Base-by-base conservation (phyloP, 1,284 basidiomycete species). In the Pyrrhoderma lamaoense region DNA sequence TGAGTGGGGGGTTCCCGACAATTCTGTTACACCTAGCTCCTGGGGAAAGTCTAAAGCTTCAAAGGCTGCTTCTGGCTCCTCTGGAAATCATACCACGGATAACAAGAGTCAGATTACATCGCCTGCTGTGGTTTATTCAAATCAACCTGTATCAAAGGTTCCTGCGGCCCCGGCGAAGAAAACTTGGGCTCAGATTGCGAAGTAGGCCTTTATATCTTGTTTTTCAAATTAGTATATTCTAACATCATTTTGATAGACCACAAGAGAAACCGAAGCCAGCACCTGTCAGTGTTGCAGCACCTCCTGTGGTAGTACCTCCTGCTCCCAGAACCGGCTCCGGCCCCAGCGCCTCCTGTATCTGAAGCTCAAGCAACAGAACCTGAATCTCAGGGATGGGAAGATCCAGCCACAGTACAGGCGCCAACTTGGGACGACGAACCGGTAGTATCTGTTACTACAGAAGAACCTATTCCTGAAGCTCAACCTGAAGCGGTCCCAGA, bases 111-210 rank as follows among this genome's bases (percentile, higher is more conserved):
- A 16, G 8, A n/a, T 19, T 8, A 5, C 38, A 22, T 22, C n/a
- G 8, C 8, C 38, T 8, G 21, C n/a, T 14, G 7, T 5, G n/a
- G n/a, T n/a, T 40, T 22, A 5, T 40, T 5, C 38, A 5, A 22
- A 40, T 27, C 48, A 52, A 47, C 27, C 49, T n/a, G 46, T 40
- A 23, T 46, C 49, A 43, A 42, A 43, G 2, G 23, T 45, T 8
- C 47, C 48, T 37, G 37, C 53, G 44, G 77, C 79, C 31, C 82
- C 79, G 9, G 78, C 82, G 9, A 86, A 87, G 68, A 65, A 85
- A 52, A 87, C 87, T 37, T 88, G 86, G 85, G 86, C 86, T 19
- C 82, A 89, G 61, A 74, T 89, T 63, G 85, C 86, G 58, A 72
- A 80, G 85, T 82, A 63, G 16, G 75, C 70, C 18, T 37, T 16